Conservation (phyloP, 2,329 filamentous ascomycete species). For the Colletotrichum tropicicola region DNA sequence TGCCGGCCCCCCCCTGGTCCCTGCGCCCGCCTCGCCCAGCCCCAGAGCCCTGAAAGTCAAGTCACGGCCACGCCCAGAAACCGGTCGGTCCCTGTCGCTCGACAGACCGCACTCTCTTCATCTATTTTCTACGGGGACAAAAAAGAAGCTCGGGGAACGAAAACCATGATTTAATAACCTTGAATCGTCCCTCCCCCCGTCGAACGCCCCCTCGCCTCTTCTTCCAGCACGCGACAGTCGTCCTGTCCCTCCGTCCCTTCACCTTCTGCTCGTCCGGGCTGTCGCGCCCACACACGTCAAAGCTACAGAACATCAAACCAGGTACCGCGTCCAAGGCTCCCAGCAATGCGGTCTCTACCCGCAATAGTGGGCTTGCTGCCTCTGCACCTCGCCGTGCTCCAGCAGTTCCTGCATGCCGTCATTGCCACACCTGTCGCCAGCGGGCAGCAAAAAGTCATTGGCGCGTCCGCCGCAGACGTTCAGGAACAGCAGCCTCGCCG, state of each 20-base stretch:
- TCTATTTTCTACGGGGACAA: conserved; percentile 14
- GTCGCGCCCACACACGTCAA: neutral
- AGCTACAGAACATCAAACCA: conserved; percentile 1
- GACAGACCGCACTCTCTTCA: conserved; percentile 15
- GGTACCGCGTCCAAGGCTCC: conserved; percentile 1
- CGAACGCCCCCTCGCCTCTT: neutral
- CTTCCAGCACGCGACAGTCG: neutral
- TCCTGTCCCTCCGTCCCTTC: neutral
- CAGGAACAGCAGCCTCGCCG: conserved; percentile 46
- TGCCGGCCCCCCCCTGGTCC: conserved; percentile 3
- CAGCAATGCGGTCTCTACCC: conserved; percentile 29
- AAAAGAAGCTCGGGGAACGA: conserved; percentile 15
- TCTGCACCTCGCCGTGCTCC: conserved; percentile 25
- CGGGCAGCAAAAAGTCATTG: conserved; percentile 28
- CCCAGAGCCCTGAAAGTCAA: conserved; percentile 25
- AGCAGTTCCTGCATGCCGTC: conserved; percentile 30
- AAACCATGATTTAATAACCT: conserved; percentile 28
- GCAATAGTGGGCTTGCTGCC: conserved; percentile 30
- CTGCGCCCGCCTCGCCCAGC: conserved; percentile 22
- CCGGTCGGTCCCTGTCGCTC: conserved; percentile 7
- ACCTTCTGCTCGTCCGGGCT: neutral
- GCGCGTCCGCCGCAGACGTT: conserved; percentile 34
- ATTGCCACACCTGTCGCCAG: conserved; percentile 27
- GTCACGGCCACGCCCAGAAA: conserved; percentile 13
- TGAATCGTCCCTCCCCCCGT: conserved; percentile 12